Evolutionary conservation across 2,329 filamentous ascomycete genomes (phyloP), one percentile per base, ranked within the genome.

Genomic region (Cercospora citrullina): DNA sequence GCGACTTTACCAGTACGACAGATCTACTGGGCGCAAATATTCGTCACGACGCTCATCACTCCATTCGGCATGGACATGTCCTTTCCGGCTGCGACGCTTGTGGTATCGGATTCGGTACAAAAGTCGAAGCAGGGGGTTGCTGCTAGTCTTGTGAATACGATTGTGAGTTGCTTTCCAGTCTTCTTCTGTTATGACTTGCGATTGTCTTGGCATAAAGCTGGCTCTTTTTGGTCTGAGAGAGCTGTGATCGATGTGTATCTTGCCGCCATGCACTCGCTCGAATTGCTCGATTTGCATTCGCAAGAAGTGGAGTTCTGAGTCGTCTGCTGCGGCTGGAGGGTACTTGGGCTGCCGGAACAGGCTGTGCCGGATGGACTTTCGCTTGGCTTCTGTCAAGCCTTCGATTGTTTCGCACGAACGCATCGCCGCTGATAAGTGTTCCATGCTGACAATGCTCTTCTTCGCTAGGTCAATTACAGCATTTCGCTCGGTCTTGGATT

Each of bases 401-500:
- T 59, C 62, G 16, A 64, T 45, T n/a, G 51, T 64, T 7, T 64
- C 62, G 21, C 23, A 28, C 2, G 51, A 59, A 0, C 36, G 31
- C 62, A 64, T 64, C 1, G 51, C 62, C 4, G 51, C 62, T 26
- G 62, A 31, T 28, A 58, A 1, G 23, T 64, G 51, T 28, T 59
- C 53, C 62, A 64, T 64, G 55, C 57, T 65, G 18, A 65, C 60
- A 2, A 2, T 7, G 3, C 53, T 31, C 21, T 53, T 61, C 14
- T n/a, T 12, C 28, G 30, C n/a, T 26, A 65, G 66, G 66, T 91
- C 69, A 91, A 92, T 76, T 92, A 91, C 74, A 85, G 85, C 67
- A 90, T 91, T 36, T 87, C 87, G 1, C 77, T 91, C 2, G 88
- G 87, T 0, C 81, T 92, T 0, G 90, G 89, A 0, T 84, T 92